phyloP scores from a whole-genome alignment of 768 basidiomycete genomes.

The Lactarius evosmus region DNA sequence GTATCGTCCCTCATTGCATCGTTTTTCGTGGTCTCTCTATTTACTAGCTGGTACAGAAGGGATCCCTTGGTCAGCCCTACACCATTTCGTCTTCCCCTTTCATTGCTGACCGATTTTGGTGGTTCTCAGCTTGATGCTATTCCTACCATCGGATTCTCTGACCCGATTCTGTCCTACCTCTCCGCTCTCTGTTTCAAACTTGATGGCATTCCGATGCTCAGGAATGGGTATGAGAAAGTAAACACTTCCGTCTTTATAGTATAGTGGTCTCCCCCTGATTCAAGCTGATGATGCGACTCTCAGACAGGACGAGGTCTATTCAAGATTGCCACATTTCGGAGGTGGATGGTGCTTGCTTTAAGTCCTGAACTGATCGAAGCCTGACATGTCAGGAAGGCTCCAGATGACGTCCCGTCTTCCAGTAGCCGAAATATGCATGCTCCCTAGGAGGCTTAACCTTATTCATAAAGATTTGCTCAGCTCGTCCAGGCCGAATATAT shows the following conservation, averaged over 20 bases:
- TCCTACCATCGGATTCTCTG: conserved; percentile 22
- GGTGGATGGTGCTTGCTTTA: neutral
- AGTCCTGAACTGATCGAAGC: neutral
- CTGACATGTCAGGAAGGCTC: neutral
- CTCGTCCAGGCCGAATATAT: neutral
- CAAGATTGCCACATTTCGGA: neutral
- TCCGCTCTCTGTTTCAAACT: neutral
- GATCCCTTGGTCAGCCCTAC: conserved; percentile 7
- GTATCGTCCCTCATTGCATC: neutral
- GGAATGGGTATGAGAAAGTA: neutral
- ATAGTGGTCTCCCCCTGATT: neutral
- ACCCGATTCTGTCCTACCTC: conserved; percentile 21
- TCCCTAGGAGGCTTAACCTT: neutral
- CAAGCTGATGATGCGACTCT: neutral
- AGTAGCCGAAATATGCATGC: neutral
- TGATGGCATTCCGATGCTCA: neutral
- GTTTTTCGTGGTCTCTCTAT: neutral
- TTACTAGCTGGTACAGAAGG: conserved; percentile 5
- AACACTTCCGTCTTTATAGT: neutral
- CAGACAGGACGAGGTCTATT: neutral
- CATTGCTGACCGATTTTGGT: neutral
- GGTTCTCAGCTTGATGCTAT: conserved; percentile 15
- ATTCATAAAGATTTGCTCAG: neutral
- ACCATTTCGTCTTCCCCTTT: too few species aligned
- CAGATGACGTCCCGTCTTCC: neutral